Evolutionary conservation across 2,329 filamentous ascomycete species (phyloP).

Genomic region (Epichloe gansuensis): DNA sequence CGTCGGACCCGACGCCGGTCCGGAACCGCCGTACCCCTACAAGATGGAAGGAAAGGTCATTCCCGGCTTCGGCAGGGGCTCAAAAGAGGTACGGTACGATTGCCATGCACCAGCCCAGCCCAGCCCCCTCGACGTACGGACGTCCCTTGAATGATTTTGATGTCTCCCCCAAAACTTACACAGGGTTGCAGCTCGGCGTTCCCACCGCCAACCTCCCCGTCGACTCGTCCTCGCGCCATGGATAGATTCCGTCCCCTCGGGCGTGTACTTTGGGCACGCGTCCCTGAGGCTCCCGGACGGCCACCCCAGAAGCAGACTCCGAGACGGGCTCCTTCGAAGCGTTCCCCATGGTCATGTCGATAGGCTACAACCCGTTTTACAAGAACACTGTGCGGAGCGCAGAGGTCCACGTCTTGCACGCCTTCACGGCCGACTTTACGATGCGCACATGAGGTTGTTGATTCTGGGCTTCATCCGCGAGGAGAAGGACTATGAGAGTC

Average conservation of each 20-base stretch:
- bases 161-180: too few species aligned
- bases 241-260: conserved; percentile 54
- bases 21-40: conserved; percentile 68
- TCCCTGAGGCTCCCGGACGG: conserved; percentile 48
- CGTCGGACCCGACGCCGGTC: conserved; percentile 62
- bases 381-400: conserved; percentile 78
- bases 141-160: background rate
- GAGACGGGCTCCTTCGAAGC: conserved; percentile 26
- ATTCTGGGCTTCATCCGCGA: conserved; percentile 81
- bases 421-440: conserved; percentile 73
- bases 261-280: conserved; percentile 91
- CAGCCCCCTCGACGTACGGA: background rate
- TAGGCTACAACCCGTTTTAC: conserved; percentile 97
- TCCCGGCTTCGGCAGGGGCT: conserved; percentile 85
- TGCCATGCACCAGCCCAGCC: background rate
- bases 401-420: conserved; percentile 79
- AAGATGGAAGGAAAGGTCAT: conserved; percentile 78
- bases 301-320: conserved; percentile 29
- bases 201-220: conserved; percentile 89
- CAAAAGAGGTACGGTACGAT: conserved; percentile 52
- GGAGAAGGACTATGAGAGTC: conserved; percentile 75
- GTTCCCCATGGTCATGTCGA: conserved; percentile 83
- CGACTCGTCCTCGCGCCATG: conserved; percentile 45
- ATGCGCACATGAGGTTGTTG: conserved; percentile 61
- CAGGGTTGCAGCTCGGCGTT: conserved; percentile 63